Base-by-base conservation (phyloP, 768 basidiomycete species). In the Trametes cinnabarina region DNA sequence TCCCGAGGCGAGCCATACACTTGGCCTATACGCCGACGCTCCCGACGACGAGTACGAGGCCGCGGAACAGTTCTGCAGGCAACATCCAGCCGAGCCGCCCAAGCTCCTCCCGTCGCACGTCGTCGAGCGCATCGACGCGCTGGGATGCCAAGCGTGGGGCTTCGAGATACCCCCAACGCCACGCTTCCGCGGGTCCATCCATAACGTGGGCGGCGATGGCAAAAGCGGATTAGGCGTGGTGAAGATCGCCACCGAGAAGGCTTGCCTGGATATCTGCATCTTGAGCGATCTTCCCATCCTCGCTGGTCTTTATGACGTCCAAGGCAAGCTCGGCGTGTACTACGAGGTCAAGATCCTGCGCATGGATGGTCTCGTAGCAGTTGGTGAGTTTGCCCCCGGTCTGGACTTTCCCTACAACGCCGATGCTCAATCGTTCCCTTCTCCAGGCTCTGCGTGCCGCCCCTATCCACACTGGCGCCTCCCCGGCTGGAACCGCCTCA, bases 401-500 rank as follows among this genome's bases (percentile, higher is more conserved):
- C 30, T 37, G 30, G 5, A 34, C 46, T 20, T 23, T 22, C 60
- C 14, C 6, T 7, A 32, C 25, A 6, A 19, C 17, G 9, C 47
- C 10, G n/a, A 8, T 35, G 22, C 26, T 50, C 26, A 51, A 28
- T 12, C 19, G 11, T 2, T 28, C 26, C n/a, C 47, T 20, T 39
- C 3, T 8, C 48, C 46, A 87, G 86, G 87, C 8, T 86, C 83
- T 1, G 74, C 84, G 11, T 87, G 85, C 64, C 74, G 75, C 17
- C 86, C 87, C 3, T 87, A 87, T 62, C 87, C 86, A 0, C 69
- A 71, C 1, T 87, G 82, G 76, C 79, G 86, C 19, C 74, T 87
- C 41, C 87, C 87, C 39, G 87, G 87, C 3, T 88, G 87, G 87
- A 84, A 89, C 65, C 73, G 86, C 47, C 73, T 80, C 40, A 86